Percentiles rank a stretch among this genome's conserved stretches.
Evolutionary conservation across 2,329 filamentous ascomycete genomes (phyloP).

Genomic region (Emergomyces pasteurianus): DNA sequence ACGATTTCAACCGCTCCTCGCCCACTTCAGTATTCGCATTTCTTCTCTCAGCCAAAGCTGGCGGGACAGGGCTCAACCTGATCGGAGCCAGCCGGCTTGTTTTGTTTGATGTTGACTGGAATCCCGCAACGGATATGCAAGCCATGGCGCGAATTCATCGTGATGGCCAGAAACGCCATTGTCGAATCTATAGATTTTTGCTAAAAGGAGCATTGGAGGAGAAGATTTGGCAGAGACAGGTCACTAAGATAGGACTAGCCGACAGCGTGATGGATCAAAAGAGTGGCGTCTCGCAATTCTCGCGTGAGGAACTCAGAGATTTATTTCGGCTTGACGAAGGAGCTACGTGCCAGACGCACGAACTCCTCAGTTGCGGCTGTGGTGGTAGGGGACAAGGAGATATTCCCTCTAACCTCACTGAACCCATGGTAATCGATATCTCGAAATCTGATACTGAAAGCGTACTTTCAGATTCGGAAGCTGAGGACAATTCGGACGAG

Average conservation of each 20-base stretch:
- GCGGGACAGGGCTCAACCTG: slow-evolving; percentile 57
- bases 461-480: slow-evolving; percentile 7
- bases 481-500: slow-evolving; percentile 5
- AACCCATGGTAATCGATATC: not conserved
- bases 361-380: slow-evolving; percentile 52
- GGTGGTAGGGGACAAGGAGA: slow-evolving; percentile 38
- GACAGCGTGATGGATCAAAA: slow-evolving; percentile 61
- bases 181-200: slow-evolving; percentile 57
- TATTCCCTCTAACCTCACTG: not conserved
- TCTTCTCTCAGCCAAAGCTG: slow-evolving; percentile 59
- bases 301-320: slow-evolving; percentile 52
- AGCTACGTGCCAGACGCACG: slow-evolving; percentile 54
- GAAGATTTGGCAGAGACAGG: slow-evolving; percentile 62
- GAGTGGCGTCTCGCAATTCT: slow-evolving; percentile 47
- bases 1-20: slow-evolving; percentile 54
- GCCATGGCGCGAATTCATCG: slow-evolving; percentile 65
- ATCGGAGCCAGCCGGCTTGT: slow-evolving; percentile 58
- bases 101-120: slow-evolving; percentile 66
- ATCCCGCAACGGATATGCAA: slow-evolving; percentile 60
- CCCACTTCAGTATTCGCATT: slow-evolving; percentile 53
- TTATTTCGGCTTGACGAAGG: slow-evolving; percentile 54
- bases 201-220: slow-evolving; percentile 59
- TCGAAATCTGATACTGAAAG: not conserved
- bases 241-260: slow-evolving; percentile 58
- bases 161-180: slow-evolving; percentile 56